Base-by-base conservation (phyloP, 805 yeast genomes). In the Myxozyma mucilagina region DNA sequence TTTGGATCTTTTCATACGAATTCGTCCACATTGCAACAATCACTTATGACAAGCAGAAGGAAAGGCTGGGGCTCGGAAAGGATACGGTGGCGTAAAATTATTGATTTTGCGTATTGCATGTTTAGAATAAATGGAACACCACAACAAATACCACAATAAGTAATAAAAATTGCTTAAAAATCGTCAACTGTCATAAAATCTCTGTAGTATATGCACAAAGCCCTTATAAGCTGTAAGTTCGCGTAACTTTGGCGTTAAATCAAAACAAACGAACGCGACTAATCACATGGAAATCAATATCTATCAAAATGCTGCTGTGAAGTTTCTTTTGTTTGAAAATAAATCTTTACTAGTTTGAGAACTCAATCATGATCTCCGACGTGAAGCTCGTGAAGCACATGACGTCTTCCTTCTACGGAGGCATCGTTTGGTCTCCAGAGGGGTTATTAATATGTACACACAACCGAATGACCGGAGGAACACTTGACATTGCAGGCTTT, bases 361-460 rank as follows among this genome's bases (percentile, higher is more conserved):
- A 9, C 39, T 36, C 11, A 36, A 10, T 10, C 13, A 36, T 13
- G 39, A 36, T 36, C 39, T 36, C 59, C 7, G 66, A 62, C 41
- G 35, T 62, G 8, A 56, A 36, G 38, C 44, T 62, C 18, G 57
- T 38, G 20, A 18, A 50, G 56, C 53, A 49, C 50, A 18, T 31
- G 35, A 54, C 66, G 35, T 32, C 63, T 11, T 36, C 63, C 18
- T 45, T 47, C 43, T 41, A 29, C 45, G 47, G 47, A 44, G 55
- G 56, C 47, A 13, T 53, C 11, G 42, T 31, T 38, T 56, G 58
- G 56, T 62, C 66, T 16, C 53, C 58, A 6, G 66, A 62, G 16
- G 66, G 66, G 16, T 11, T 51, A 8, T 41, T 62, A n/a, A 59
- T 57, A 8, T 18, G 48, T 20, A 35, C 50, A 11, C 31, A 53